Percentiles rank a stretch among this genome's conserved stretches.
phyloP scores from a whole-genome alignment of 176 grass and related monocot species.

The Puccinellia tenuiflora region DNA sequence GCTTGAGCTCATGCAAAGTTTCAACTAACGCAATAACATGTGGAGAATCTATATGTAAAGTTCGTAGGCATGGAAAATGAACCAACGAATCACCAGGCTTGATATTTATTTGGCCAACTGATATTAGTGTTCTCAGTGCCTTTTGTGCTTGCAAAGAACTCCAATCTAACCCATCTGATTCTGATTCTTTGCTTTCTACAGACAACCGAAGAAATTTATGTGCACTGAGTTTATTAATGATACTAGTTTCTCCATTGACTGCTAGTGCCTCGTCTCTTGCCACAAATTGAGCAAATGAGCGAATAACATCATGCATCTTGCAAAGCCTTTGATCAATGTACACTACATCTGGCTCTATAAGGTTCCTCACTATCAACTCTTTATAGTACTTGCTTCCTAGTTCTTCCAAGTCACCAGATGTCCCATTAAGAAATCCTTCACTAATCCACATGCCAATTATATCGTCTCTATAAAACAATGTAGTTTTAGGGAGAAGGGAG shows the following conservation, averaged over 20 bases:
- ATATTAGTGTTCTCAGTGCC: constrained; percentile 7
- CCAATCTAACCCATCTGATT: not conserved
- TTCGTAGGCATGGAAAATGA: not conserved
- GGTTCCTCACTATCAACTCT: constrained; percentile 27
- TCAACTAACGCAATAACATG: not conserved
- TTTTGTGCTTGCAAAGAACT: not conserved
- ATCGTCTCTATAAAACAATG: fast-evolving
- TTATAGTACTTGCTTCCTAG: not conserved
- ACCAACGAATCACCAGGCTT: not conserved
- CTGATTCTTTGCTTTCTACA: not conserved
- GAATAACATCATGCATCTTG: constrained; percentile 36
- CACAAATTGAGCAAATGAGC: constrained; percentile 17
- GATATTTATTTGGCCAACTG: not conserved
- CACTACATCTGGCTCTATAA: not conserved
- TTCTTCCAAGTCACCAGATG: not conserved
- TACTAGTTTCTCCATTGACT: not conserved
- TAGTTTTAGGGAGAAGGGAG: constrained; percentile 30
- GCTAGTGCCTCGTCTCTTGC: not conserved
- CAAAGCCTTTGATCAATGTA: fast-evolving
- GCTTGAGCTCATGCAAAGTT: constrained; percentile 9
- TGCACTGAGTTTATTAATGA: not conserved
- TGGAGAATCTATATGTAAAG: not conserved
- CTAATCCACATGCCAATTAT: constrained; percentile 28
- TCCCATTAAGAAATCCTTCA: constrained; percentile 4
- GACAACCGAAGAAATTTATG: not conserved